Evolutionary conservation across 1,284 basidiomycete species (phyloP).

Genomic region (Golubevia sp.): DNA sequence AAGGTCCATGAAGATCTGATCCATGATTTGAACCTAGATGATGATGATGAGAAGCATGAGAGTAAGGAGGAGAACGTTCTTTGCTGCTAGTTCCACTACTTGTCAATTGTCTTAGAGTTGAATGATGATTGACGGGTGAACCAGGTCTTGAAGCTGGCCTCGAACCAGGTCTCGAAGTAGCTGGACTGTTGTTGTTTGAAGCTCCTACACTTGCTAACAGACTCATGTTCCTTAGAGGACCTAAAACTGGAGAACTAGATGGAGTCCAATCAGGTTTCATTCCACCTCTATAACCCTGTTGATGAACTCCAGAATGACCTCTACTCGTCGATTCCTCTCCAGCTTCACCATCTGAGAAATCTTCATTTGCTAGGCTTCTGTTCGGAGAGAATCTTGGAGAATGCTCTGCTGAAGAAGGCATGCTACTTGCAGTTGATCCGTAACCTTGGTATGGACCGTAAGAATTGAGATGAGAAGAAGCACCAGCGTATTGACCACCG

Average conservation of each 20-base stretch:
- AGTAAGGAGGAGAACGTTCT: conserved; percentile 8
- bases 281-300: conserved; percentile 1
- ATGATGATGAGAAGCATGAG: conserved; percentile 7
- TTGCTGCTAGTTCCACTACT: background rate
- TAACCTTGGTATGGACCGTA: conserved; percentile 12
- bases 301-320: conserved; percentile 1
- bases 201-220: conserved; percentile 50
- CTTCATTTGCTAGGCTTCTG: conserved; percentile 39
- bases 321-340: background rate
- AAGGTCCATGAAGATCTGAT: conserved; percentile 43
- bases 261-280: conserved; percentile 43
- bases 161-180: conserved; percentile 45
- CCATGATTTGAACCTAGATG: conserved; percentile 7
- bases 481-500: conserved; percentile 16
- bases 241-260: conserved; percentile 55
- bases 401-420: conserved; percentile 53
- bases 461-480: conserved; percentile 17
- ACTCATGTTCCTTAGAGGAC: conserved; percentile 55
- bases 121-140: conserved; percentile 9
- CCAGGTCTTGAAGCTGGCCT: conserved; percentile 24
- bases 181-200: conserved; percentile 41
- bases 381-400: conserved; percentile 48
- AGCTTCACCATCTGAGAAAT: conserved; percentile 25
- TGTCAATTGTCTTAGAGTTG: conserved; percentile 10
- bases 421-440: conserved; percentile 42